Evolutionary conservation across 768 basidiomycete genomes (phyloP).

Genomic region (Trametopsis cervina): DNA sequence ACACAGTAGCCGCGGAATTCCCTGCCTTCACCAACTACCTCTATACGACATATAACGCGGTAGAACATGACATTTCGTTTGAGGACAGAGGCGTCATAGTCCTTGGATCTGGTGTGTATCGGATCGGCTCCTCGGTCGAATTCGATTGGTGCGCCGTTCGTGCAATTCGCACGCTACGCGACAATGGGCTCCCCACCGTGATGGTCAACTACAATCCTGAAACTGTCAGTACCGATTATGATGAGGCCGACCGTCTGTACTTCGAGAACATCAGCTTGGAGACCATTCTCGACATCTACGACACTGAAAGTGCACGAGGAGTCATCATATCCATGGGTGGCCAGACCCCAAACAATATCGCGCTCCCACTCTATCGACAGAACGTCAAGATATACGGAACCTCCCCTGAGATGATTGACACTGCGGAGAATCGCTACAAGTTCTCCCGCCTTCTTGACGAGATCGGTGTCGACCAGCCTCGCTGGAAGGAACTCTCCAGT

Average conservation of each 20-base stretch:
- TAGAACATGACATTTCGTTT: slow-evolving; percentile 88
- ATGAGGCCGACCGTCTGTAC: slow-evolving; percentile 96
- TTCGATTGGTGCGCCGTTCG: slow-evolving; percentile 99
- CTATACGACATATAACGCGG: slow-evolving; percentile 96
- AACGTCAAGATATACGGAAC: slow-evolving; percentile 99
- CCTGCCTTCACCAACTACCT: slow-evolving; percentile 98
- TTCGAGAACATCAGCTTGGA: slow-evolving; percentile 98
- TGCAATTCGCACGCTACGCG: slow-evolving; percentile 91
- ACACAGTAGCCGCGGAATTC: slow-evolving; percentile 98
- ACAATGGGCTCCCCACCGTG: slow-evolving; percentile 90
- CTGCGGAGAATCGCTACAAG: slow-evolving; percentile 98
- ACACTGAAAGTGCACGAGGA: slow-evolving; percentile 80
- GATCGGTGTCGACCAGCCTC: slow-evolving; percentile 96
- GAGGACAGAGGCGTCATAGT: slow-evolving; percentile 94
- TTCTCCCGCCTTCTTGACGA: slow-evolving; percentile 97
- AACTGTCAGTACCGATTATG: slow-evolving; percentile 98
- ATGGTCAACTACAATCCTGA: slow-evolving; percentile 99
- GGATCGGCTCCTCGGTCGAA: slow-evolving; percentile 98
- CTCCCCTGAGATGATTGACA: slow-evolving; percentile 99
- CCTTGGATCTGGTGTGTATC: slow-evolving; percentile 95
- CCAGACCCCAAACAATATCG: slow-evolving; percentile 98
- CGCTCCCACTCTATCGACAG: slow-evolving; percentile 89
- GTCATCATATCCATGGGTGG: slow-evolving; percentile 98
- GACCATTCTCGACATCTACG: slow-evolving; percentile 95
- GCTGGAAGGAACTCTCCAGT: slow-evolving; percentile 94